Conservation (phyloP, 495 filamentous ascomycete species). For the Penicillium nucicola region DNA sequence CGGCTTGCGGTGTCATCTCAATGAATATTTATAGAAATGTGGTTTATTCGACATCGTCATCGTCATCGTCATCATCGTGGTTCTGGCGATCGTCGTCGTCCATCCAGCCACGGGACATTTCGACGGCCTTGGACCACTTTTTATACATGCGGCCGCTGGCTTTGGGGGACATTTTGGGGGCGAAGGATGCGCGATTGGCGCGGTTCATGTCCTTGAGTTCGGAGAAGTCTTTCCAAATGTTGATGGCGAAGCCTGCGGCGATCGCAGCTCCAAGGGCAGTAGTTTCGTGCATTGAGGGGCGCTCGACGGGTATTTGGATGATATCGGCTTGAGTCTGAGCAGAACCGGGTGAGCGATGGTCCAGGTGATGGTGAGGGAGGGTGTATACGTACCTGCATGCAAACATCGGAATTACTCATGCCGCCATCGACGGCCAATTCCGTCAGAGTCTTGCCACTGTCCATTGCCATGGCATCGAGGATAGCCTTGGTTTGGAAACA, state of each 20-base stretch:
- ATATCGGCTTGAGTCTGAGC: slow-evolving; percentile 81
- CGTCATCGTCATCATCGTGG: slow-evolving; percentile 33
- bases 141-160: slow-evolving; percentile 67
- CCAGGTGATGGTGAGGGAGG: neutral
- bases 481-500: slow-evolving; percentile 97
- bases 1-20: slow-evolving; percentile 10
- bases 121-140: slow-evolving; percentile 81
- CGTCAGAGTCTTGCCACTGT: slow-evolving; percentile 73
- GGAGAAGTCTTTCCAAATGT: slow-evolving; percentile 74
- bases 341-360: slow-evolving; percentile 9
- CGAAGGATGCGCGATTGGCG: slow-evolving; percentile 70
- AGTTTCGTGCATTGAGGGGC: slow-evolving; percentile 90
- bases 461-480: slow-evolving; percentile 90
- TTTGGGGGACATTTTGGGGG: slow-evolving; percentile 58
- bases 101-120: slow-evolving; percentile 87
- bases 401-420: slow-evolving; percentile 89
- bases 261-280: slow-evolving; percentile 93
- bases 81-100: slow-evolving; percentile 37
- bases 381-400: slow-evolving; percentile 71
- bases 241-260: slow-evolving; percentile 83
- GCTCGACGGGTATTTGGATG: slow-evolving; percentile 81
- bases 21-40: slow-evolving; percentile 1
- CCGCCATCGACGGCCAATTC: slow-evolving; percentile 88
- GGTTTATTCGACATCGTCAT: slow-evolving; percentile 28
- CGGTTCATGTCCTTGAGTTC: slow-evolving; percentile 79